Base-by-base conservation (phyloP, 169 alveolate species). In the Toxoplasma gondii region DNA sequence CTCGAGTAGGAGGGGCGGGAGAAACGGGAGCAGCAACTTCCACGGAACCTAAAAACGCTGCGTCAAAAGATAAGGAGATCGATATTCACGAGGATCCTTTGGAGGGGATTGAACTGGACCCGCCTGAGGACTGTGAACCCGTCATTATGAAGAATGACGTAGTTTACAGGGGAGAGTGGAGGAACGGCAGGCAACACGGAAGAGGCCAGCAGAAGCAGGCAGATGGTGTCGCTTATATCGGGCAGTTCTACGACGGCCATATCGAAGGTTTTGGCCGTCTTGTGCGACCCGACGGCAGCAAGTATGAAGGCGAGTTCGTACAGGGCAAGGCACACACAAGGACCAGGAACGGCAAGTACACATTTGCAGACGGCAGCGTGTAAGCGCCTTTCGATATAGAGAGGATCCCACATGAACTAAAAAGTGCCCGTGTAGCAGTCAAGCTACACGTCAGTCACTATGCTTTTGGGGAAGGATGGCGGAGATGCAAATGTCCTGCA, bases 251-350 rank as follows among this genome's bases (percentile, higher is more conserved):
- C 49, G 94, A 94, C 88, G 99, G 98, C 58, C 96, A 95, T 69
- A 97, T 97, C 91, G 97, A 97, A 53, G 99, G 99, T 9, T 95
- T 96, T 84, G 99, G 99, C 0, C 82, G 95, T 49, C 97, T 96
- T 91, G 95, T 91, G 38, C 92, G 97, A 93, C 95, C 98, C n/a
- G 98, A 97, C 93, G 98, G 98, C 44, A 96, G 97, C 91, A 94
- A 94, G 4, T 97, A 97, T 93, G 98, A 97, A 93, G 98, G 98
- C 45, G 98, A 97, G 74, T 94, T 94, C 70, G 91, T 83, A 34
- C 70, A 86, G 69, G 96, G 95, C 17, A 94, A 94, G 88, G 96
- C 96, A 0, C 92, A 91, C 38, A 94, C 96, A 19, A 88, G 74
- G 74, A 91, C 94, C 44, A 78, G 93, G 34, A 90, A 83, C 27